Evolutionary conservation across 1,139 yeast species (phyloP).

Genomic region (Yueomyces sp.): DNA sequence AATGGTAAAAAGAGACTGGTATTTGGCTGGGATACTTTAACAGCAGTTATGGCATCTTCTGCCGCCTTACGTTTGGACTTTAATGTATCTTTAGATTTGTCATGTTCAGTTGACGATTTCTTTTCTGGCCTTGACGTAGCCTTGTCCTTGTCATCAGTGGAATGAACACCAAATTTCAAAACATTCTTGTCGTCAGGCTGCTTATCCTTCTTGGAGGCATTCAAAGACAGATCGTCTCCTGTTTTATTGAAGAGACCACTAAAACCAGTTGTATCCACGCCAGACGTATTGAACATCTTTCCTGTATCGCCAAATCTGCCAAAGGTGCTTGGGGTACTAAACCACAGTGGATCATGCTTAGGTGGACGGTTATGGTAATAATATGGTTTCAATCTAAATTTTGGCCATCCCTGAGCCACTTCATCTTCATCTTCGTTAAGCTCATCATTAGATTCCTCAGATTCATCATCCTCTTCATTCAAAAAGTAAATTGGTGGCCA

Average conservation of each 20-base stretch:
- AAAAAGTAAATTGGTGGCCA: background rate
- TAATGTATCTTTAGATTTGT: background rate
- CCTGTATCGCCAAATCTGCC: no score
- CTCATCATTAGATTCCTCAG: background rate
- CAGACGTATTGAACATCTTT: no score
- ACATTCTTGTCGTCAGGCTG: no score
- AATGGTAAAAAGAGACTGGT: slow-evolving; percentile 32
- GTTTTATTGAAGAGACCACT: no score
- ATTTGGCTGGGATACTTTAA: slow-evolving; percentile 36
- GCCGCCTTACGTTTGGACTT: background rate
- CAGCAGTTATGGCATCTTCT: slow-evolving; percentile 20
- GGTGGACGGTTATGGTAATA: background rate
- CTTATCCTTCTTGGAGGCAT: no score
- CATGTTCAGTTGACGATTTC: background rate
- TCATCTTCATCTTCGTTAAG: background rate
- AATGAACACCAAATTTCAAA: no score
- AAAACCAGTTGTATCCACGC: no score
- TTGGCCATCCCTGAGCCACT: background rate
- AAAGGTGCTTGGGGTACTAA: no score
- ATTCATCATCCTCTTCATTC: background rate
- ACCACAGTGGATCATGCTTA: no score
- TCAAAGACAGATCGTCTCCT: no score
- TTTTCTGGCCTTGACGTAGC: background rate
- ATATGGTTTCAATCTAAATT: background rate
- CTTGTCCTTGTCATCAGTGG: background rate